Evolutionary conservation across 345 rosid species (phyloP).

Genomic region (Eucalyptus decipiens): DNA sequence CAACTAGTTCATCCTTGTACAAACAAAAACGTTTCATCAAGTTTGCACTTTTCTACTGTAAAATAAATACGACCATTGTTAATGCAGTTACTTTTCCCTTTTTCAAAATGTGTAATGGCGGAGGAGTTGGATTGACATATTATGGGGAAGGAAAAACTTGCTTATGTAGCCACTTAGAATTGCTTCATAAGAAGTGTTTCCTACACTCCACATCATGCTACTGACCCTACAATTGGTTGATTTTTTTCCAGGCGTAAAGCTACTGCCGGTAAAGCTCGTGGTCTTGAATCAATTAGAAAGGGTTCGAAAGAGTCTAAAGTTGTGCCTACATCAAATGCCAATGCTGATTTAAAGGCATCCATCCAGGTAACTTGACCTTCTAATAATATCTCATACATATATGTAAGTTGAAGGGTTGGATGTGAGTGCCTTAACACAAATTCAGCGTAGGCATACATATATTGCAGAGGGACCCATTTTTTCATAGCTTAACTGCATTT

Average conservation of each 20-base stretch:
- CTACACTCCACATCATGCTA: background rate
- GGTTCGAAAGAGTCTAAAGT: conserved; percentile 18
- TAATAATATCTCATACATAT: background rate
- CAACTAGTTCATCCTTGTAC: background rate
- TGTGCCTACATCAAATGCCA: conserved; percentile 26
- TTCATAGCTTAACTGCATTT: background rate
- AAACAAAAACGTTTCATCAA: background rate
- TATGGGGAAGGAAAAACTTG: background rate
- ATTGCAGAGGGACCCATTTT: background rate
- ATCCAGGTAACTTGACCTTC: conserved; percentile 7
- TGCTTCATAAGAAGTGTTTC: background rate
- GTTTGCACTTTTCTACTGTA: background rate
- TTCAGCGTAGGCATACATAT: background rate
- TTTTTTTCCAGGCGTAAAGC: conserved; percentile 15
- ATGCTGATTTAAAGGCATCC: conserved; percentile 22
- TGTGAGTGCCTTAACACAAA: background rate
- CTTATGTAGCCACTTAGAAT: background rate
- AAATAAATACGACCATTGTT: background rate
- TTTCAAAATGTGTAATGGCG: background rate
- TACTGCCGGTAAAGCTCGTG: conserved; percentile 17
- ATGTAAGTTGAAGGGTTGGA: background rate
- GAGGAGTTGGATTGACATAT: background rate
- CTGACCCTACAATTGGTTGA: background rate
- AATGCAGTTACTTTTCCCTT: background rate
- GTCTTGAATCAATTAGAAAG: conserved; percentile 8